Conservation (phyloP, 179 eudicot genomes). For the Pouteria campechiana region DNA sequence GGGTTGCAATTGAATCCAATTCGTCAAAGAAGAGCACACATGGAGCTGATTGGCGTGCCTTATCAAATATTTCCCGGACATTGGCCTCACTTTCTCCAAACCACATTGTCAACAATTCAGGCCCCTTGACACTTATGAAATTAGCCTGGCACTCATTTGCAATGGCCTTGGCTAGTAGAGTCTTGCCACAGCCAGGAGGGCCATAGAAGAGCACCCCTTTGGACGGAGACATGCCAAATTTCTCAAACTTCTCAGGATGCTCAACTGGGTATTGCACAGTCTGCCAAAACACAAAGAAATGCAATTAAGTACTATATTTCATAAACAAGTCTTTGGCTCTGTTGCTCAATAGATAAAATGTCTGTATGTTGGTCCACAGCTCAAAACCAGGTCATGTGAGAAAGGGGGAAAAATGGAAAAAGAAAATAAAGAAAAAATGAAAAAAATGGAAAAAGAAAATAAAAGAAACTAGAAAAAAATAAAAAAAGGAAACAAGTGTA, state of each 20-base stretch:
- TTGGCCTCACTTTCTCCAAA: conserved; percentile 66
- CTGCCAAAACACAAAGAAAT: conserved; percentile 9
- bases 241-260: conserved; percentile 56
- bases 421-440: background rate
- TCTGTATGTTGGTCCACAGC: too few species aligned
- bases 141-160: conserved; percentile 57
- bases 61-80: conserved; percentile 50
- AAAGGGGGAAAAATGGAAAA: conserved; percentile 1
- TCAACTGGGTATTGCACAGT: conserved; percentile 66
- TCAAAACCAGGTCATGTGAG: background rate
- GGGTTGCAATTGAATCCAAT: conserved; percentile 55
- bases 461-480: too few species aligned
- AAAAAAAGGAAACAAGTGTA: too few species aligned
- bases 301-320: background rate
- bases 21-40: conserved; percentile 58
- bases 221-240: conserved; percentile 58
- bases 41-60: conserved; percentile 58
- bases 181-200: conserved; percentile 63
- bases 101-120: conserved; percentile 61
- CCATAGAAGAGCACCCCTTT: conserved; percentile 60
- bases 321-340: background rate
- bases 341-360: background rate
- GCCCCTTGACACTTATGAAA: conserved; percentile 55
- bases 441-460: too few species aligned
- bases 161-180: conserved; percentile 51